Conservation (phyloP, 2,329 filamentous ascomycete genomes). For the Verticillium tricorpus region DNA sequence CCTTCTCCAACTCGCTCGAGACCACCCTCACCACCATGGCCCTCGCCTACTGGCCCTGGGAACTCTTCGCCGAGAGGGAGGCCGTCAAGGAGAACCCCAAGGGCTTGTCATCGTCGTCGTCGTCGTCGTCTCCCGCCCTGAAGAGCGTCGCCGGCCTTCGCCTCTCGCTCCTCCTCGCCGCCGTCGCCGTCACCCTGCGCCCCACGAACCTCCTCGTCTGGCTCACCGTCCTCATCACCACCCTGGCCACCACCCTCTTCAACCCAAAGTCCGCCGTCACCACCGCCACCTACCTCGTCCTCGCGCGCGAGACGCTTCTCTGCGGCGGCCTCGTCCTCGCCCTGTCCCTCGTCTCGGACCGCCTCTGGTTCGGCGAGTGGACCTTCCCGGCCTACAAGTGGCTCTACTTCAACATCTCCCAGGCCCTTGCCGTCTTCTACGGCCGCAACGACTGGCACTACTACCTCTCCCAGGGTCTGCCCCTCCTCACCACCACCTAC, state of each 20-base stretch:
- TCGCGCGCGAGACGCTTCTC: slow-evolving; percentile 59
- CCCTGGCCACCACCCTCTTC: slow-evolving; percentile 35
- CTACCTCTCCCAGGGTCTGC: slow-evolving; percentile 85
- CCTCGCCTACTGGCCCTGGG: slow-evolving; percentile 84
- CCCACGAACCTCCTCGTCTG: slow-evolving; percentile 90
- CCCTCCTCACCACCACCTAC: slow-evolving; percentile 77
- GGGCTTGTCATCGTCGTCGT: slow-evolving; percentile 16
- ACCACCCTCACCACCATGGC: slow-evolving; percentile 80
- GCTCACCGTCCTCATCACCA: slow-evolving; percentile 53
- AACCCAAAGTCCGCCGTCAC: slow-evolving; percentile 35
- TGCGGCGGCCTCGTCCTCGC: slow-evolving; percentile 60
- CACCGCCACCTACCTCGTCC: slow-evolving; percentile 38
- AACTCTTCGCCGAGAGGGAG: slow-evolving; percentile 46
- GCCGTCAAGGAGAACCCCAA: slow-evolving; percentile 35
- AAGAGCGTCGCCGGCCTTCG: slow-evolving; percentile 31
- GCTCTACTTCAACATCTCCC: slow-evolving; percentile 84
- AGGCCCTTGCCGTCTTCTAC: slow-evolving; percentile 88
- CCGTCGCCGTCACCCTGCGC: slow-evolving; percentile 76
- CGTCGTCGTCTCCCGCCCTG: not conserved
- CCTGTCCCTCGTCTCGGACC: slow-evolving; percentile 65
- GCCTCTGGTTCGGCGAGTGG: slow-evolving; percentile 77
- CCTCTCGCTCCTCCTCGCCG: slow-evolving; percentile 68
- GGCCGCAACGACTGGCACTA: slow-evolving; percentile 89
- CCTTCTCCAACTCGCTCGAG: slow-evolving; percentile 91
- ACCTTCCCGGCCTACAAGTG: slow-evolving; percentile 85